These are phyloP conservation scores for Kwoniella bestiolae DNA, from an alignment of 768 basidiomycete species.

Conservation along the genomic window DNA sequence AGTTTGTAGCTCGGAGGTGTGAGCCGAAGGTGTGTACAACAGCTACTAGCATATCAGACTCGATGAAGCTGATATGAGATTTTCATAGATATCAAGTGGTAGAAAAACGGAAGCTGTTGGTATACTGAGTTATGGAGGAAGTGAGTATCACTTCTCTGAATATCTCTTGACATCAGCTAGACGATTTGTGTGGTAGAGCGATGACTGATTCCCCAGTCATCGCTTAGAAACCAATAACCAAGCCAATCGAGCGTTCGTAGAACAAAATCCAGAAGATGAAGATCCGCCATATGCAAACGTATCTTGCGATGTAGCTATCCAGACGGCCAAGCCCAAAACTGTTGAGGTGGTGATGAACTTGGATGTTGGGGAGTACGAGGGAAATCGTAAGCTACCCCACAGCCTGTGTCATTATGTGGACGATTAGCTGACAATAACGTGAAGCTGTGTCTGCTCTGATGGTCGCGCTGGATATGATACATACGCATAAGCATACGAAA, in stretches of 20 bases:
- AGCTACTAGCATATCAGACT: background rate
- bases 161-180: background rate
- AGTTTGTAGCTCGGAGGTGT: conserved; percentile 86
- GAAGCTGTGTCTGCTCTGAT: conserved; percentile 82
- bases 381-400: conserved; percentile 49
- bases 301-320: conserved; percentile 50
- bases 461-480: conserved; percentile 81
- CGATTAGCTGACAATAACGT: background rate
- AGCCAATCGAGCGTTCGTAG: conserved; percentile 41
- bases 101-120: conserved; percentile 94
- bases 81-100: conserved; percentile 78
- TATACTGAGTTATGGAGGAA: conserved; percentile 84
- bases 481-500: conserved; percentile 68
- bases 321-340: conserved; percentile 54
- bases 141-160: conserved; percentile 55
- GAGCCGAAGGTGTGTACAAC: conserved; percentile 77
- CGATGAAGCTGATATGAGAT: background rate
- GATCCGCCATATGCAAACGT: conserved; percentile 47
- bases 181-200: background rate
- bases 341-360: conserved; percentile 52
- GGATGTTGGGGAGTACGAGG: conserved; percentile 46
- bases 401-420: background rate
- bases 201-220: too few species aligned
- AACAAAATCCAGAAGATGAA: conserved; percentile 47
- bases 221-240: conserved; percentile 55